phyloP scores from a whole-genome alignment of 208 protist species.

The Acanthamoeba divionensis region DNA sequence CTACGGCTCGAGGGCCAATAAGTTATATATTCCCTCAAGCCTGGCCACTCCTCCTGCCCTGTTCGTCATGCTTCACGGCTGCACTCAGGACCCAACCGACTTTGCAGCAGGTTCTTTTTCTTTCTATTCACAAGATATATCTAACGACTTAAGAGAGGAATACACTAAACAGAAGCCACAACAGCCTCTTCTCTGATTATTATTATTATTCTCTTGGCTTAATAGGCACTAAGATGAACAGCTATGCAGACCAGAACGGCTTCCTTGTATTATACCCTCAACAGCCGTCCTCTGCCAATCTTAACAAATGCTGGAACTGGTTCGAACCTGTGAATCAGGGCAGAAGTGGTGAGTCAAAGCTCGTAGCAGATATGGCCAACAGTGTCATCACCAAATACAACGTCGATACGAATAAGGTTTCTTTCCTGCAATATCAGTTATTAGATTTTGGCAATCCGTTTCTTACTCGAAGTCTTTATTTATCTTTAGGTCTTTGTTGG shows the following conservation, averaged over 20 bases:
- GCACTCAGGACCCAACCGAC: conserved; percentile 45
- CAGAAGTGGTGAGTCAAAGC: neutral
- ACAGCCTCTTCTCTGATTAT: no score
- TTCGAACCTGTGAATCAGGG: neutral
- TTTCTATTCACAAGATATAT: no score
- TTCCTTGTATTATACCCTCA: conserved; percentile 30
- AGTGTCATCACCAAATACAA: conserved; percentile 15
- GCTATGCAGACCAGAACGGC: neutral
- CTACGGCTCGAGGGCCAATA: neutral
- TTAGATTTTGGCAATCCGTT: neutral
- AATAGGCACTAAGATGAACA: conserved; percentile 46
- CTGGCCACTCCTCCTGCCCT: neutral
- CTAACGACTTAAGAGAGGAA: no score
- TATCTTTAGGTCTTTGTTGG: neutral
- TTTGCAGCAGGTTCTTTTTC: neutral
- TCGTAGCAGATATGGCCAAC: neutral
- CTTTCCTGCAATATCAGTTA: no score
- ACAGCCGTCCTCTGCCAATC: neutral
- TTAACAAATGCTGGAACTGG: conserved; percentile 43
- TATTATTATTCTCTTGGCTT: neutral
- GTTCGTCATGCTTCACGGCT: conserved; percentile 47
- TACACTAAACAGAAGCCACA: no score
- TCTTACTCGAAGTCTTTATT: neutral
- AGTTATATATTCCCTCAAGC: conserved; percentile 11
- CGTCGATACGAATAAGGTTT: neutral